phyloP scores from a whole-genome alignment of 1,284 basidiomycete genomes.

The Rhodotorula sp. region DNA sequence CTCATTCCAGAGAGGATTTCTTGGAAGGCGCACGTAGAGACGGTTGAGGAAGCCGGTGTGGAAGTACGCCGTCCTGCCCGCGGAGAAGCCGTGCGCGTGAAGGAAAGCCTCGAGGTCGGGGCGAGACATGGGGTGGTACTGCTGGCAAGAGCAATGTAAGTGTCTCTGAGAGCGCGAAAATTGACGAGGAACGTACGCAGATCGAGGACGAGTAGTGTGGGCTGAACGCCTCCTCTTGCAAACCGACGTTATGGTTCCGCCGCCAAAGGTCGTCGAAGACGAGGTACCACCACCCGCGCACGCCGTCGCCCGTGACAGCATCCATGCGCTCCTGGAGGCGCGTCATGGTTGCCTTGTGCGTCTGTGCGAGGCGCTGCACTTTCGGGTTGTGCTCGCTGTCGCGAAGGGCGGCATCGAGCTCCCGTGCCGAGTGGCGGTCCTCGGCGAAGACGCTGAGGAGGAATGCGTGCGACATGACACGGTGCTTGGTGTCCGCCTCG shows the following conservation, averaged over 20 bases:
- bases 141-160: not conserved
- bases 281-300: constrained; percentile 77
- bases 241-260: constrained; percentile 62
- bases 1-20: not conserved
- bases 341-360: constrained; percentile 59
- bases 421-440: constrained; percentile 56
- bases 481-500: constrained; percentile 62
- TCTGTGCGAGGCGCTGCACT: constrained; percentile 61
- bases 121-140: constrained; percentile 69
- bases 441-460: constrained; percentile 64
- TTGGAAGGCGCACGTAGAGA: constrained; percentile 23
- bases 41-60: constrained; percentile 72
- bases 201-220: constrained; percentile 73
- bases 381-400: constrained; percentile 60
- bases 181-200: constrained; percentile 51
- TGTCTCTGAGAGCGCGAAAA: not conserved
- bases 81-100: constrained; percentile 63
- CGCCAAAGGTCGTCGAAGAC: constrained; percentile 70
- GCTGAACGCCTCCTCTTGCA: constrained; percentile 65
- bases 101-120: constrained; percentile 67
- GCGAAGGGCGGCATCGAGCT: constrained; percentile 57
- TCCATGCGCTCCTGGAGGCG: constrained; percentile 63
- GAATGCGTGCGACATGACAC: constrained; percentile 67
- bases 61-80: constrained; percentile 60
- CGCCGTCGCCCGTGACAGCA: constrained; percentile 59